Evolutionary conservation across 176 grass and related monocot genomes (phyloP).

Genomic region (Leersia perrieri): DNA sequence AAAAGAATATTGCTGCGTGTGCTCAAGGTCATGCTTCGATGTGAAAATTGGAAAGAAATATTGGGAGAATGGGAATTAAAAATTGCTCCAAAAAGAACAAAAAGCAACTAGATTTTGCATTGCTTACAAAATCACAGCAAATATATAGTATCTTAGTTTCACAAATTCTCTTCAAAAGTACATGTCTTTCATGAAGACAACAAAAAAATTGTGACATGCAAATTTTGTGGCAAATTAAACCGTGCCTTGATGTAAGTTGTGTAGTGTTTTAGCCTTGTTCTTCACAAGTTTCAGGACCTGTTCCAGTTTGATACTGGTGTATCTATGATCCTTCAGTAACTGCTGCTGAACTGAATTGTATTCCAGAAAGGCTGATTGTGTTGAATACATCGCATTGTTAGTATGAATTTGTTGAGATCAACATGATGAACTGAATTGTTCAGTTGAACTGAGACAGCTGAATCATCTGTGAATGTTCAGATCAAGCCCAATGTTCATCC

Average conservation of each 20-base stretch:
- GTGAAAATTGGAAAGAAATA: not conserved
- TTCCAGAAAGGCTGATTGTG: slow-evolving; percentile 10
- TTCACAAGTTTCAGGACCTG: slow-evolving; percentile 7
- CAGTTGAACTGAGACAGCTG: not conserved
- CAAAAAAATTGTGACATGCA: not conserved
- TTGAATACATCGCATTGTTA: slow-evolving; percentile 18
- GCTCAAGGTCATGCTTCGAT: not conserved
- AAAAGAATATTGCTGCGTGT: not conserved
- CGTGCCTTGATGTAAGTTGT: not conserved
- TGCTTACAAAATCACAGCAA: not conserved
- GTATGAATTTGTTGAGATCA: not conserved
- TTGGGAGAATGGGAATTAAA: not conserved
- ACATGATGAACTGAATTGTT: not conserved
- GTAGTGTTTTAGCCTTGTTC: not conserved
- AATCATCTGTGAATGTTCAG: slow-evolving; percentile 46
- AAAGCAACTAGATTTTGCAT: not conserved
- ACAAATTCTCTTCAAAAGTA: slow-evolving; percentile 15
- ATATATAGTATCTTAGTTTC: not conserved
- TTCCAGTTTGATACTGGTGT: not conserved
- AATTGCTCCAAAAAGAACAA: slow-evolving; percentile 14
- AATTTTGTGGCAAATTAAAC: not conserved
- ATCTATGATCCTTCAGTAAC: slow-evolving; percentile 12
- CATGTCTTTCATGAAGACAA: not conserved
- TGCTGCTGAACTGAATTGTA: not conserved
- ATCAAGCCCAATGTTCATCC: slow-evolving; percentile 71